Conservation (phyloP, 169 alveolate species). For the Eimeria necatrix region DNA sequence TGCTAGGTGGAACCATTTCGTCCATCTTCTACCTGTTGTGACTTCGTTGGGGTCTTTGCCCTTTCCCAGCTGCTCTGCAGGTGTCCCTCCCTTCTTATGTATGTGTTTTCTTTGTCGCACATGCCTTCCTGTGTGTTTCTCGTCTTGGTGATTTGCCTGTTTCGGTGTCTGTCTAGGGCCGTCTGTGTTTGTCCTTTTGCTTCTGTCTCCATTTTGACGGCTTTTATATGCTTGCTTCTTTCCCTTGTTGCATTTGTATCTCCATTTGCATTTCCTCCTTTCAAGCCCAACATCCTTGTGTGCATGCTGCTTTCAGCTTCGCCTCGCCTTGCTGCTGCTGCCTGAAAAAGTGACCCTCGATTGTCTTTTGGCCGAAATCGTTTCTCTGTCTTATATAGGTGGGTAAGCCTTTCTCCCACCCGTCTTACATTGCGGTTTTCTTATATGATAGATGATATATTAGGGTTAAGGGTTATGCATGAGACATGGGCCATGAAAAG, state of each 20-base stretch:
- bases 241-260: background rate
- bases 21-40: background rate
- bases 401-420: background rate
- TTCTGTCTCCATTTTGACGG: background rate
- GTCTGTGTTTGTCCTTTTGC: background rate
- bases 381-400: slow-evolving; percentile 31
- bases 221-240: background rate
- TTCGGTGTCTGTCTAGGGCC: background rate
- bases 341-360: background rate
- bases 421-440: background rate
- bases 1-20: background rate
- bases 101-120: background rate
- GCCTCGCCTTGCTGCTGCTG: slow-evolving; percentile 52
- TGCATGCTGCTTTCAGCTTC: slow-evolving; percentile 7
- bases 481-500: background rate
- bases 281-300: background rate
- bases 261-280: background rate
- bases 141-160: background rate
- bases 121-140: background rate
- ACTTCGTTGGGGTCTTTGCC: background rate
- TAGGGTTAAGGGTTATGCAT: no score
- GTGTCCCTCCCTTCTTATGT: background rate
- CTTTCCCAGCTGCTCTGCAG: background rate
- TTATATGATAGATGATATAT: no score
- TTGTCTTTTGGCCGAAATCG: background rate